phyloP scores from a whole-genome alignment of 1,284 basidiomycete species.

The Tranzscheliella williamsii region DNA sequence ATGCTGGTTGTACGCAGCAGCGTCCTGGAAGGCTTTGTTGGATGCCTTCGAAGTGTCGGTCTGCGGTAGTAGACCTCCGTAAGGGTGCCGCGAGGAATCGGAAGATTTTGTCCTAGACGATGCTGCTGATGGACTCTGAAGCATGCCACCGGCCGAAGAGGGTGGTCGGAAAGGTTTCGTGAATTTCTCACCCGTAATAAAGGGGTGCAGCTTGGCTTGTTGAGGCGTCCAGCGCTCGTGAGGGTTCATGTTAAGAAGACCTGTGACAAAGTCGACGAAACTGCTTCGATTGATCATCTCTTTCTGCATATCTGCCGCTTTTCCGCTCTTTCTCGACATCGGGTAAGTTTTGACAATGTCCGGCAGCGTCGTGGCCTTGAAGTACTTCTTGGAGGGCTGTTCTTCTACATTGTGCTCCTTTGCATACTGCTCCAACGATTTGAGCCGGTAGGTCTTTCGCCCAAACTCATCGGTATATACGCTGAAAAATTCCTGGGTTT shows the following conservation, averaged over 20 bases:
- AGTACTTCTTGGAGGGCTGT: constrained; percentile 97
- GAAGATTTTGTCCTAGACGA: constrained; percentile 17
- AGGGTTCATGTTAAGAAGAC: constrained; percentile 89
- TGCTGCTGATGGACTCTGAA: background rate
- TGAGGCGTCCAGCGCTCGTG: constrained; percentile 95
- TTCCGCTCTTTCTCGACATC: constrained; percentile 76
- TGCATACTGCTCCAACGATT: constrained; percentile 91
- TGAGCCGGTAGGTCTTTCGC: constrained; percentile 85
- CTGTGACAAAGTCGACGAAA: constrained; percentile 97
- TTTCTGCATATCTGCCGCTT: constrained; percentile 86
- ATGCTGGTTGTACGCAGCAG: constrained; percentile 91
- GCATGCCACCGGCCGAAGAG: constrained; percentile 4
- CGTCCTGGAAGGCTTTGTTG: constrained; percentile 80
- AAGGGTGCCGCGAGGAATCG: constrained; percentile 75
- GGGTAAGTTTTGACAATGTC: constrained; percentile 96
- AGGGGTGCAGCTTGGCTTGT: constrained; percentile 92
- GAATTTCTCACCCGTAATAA: constrained; percentile 96
- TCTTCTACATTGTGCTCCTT: constrained; percentile 92
- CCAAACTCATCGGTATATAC: constrained; percentile 75
- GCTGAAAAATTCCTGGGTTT: constrained; percentile 92
- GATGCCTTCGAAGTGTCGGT: constrained; percentile 69
- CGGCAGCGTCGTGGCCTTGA: constrained; percentile 88
- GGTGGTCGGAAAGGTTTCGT: constrained; percentile 61
- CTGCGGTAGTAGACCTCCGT: constrained; percentile 76
- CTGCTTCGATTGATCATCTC: constrained; percentile 90